Base-by-base conservation (phyloP, 768 basidiomycete species). In the Lentinula guzmanii region DNA sequence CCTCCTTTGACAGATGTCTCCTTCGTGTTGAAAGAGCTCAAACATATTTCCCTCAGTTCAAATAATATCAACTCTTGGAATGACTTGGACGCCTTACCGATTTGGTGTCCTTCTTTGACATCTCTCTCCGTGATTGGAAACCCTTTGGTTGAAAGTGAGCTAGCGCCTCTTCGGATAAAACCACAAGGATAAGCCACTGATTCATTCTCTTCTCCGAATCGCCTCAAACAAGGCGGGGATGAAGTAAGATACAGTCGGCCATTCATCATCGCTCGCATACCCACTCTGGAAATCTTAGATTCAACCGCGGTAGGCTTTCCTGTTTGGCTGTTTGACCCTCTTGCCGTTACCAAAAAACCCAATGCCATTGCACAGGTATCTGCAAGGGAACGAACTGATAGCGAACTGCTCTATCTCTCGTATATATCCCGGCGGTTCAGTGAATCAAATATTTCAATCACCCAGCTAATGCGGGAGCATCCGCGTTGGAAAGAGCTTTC, bases 331-430 rank as follows among this genome's bases (percentile, higher is more conserved):
- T 52, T 16, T 52, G 41, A 31, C 50, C 28, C 28, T 28, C 28
- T 28, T 28, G 28, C 28, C 3, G 28, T 28, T 4, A 28, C 28
- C 28, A 28, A 28, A 28, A 10, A 41, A 28, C 28, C 3, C 28
- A 31, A 52, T 55, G 61, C 46, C 56, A 54, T 63, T 45, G 59
- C 58, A 63, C 65, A 94, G 91, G 83, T 95, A 50, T 82, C 87
- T 8, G 64, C 70, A 8, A 85, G 80, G 64, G 91, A 94, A 70
- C 81, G 93, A 43, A 76, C 73, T n/a, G 93, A 95, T 67, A 84
- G 86, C 53, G 93, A 96, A 72, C 70, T 92, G 28, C 90, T 90
- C 69, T 96, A 94, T 73, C 77, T 94, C 53, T 88, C 90, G 10
- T 77, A 79, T 63, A 75, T 92, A 63, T 76, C 78, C 57, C 81